Evolutionary conservation across 768 basidiomycete species (phyloP).

Genomic region (Serendipita vermifera): DNA sequence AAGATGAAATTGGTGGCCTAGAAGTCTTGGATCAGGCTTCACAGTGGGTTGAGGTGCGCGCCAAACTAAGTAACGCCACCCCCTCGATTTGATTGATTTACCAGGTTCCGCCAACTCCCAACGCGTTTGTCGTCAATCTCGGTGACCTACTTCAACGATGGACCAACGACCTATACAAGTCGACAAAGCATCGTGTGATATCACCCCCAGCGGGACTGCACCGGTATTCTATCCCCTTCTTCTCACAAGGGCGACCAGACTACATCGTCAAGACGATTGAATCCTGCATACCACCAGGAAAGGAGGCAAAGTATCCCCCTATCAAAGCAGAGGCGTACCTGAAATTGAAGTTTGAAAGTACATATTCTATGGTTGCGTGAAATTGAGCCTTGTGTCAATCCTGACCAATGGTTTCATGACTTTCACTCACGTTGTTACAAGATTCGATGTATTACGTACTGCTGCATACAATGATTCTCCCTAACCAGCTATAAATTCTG

Average conservation of each 20-base stretch:
- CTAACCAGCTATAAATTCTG: too few relatives aligned
- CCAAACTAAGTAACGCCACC: too few relatives aligned
- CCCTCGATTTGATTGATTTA: too few relatives aligned
- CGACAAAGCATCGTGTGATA: background rate
- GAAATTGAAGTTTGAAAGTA: constrained; percentile 6
- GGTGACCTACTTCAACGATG: background rate
- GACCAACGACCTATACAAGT: constrained; percentile 5
- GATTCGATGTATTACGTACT: too few relatives aligned
- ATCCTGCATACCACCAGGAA: background rate
- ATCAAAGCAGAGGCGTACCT: constrained; percentile 6
- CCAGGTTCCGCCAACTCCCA: background rate
- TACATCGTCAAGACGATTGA: background rate
- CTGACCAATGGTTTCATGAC: too few relatives aligned
- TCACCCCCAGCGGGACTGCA: background rate
- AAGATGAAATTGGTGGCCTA: background rate
- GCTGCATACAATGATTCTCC: too few relatives aligned
- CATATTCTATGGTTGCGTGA: background rate
- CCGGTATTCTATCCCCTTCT: constrained; percentile 3
- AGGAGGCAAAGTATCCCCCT: background rate
- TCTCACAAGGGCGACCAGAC: constrained; percentile 2
- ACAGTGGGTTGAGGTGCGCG: background rate
- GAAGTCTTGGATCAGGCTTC: background rate
- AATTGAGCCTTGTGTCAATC: too few relatives aligned
- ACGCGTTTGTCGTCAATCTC: background rate
- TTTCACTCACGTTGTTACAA: too few relatives aligned